Evolutionary conservation across 306 rosid species (phyloP), one percentile per base, ranked within the genome.

Genomic region (Casuarina equisetifolia): DNA sequence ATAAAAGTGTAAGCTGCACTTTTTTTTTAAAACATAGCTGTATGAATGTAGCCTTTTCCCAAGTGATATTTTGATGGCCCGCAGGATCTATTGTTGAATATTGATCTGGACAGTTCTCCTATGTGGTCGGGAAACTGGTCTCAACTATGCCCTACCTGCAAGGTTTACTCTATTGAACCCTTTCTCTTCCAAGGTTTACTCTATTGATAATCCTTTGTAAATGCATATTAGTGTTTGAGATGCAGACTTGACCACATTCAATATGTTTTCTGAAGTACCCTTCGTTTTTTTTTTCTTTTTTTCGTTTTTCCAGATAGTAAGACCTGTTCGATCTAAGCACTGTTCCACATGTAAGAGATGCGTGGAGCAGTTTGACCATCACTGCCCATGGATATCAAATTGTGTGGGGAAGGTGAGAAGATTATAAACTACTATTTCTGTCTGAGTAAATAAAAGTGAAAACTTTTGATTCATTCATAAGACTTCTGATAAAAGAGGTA

Each of bases 311-410:
- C 89, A 95, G 98, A 89, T 95, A 82, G 84, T 95, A 77, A 91
- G 98, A 82, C 93, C 98, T 40, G 86, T 92, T 66, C 97, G 98
- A 79, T 91, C 97, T 46, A 95, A 91, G 90, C 98, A 95, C 86
- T 95, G 98, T 78, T 87, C 98, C 78, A 86, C 92, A 13, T 95
- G 98, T 86, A 92, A 92, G 51, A 87, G 92, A 74, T 95, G 98
- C 49, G 96, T 95, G 74, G 97, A 92, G 73, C 98, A 95, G 89
- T 95, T 95, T 75, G 98, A 95, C 84, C 98, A 92, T 82, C 98
- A 95, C 63, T 95, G 98, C 84, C 98, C 98, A 4, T 95, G 98
- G 98, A 95, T 95, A 85, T 95, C 98, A 83, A 95, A 91, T 83
- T 95, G 98, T 78, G 98, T 92, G 81, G 98, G 98, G 75, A 95